Percentiles rank a stretch among this genome's conserved stretches.
Conservation (phyloP, 2,329 filamentous ascomycete species). For the Diplodia sapinea region DNA sequence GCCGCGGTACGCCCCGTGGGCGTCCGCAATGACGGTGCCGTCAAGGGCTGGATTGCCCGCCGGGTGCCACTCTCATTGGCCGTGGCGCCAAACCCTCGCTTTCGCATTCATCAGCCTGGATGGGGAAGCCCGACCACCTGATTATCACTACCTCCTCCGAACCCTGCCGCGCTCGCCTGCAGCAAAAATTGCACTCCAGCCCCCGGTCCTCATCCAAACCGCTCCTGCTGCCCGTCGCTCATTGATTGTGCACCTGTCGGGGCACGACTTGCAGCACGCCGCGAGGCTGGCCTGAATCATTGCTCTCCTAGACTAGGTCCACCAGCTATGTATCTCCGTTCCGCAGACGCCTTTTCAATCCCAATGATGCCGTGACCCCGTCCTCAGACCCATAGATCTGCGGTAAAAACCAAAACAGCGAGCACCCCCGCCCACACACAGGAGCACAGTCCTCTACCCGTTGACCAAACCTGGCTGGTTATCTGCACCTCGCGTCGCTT, state of each 20-base stretch:
- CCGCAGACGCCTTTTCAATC: conserved; percentile 18
- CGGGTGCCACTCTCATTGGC: conserved; percentile 18
- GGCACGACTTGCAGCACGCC: neutral
- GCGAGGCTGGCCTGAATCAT: conserved; percentile 16
- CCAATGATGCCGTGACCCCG: conserved; percentile 16
- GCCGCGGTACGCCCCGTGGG: conserved; percentile 28
- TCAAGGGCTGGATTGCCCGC: conserved; percentile 13
- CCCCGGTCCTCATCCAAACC: neutral
- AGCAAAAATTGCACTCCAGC: conserved; percentile 20
- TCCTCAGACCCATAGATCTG: conserved; percentile 24
- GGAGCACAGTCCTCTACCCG: conserved; percentile 16
- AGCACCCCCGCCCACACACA: conserved; percentile 6
- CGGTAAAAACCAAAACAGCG: conserved; percentile 22
- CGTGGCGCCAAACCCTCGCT: conserved; percentile 5
- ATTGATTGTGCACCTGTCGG: neutral
- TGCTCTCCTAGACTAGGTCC: conserved; percentile 11
- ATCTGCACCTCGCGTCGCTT: conserved; percentile 35
- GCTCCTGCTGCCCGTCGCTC: neutral
- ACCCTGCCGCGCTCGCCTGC: conserved; percentile 22
- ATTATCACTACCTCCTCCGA: conserved; percentile 12
- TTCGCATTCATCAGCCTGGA: conserved; percentile 18
- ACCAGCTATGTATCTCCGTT: conserved; percentile 20
- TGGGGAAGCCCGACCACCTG: conserved; percentile 20
- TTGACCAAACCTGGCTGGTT: conserved; percentile 16
- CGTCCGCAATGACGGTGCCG: conserved; percentile 23